Conservation (phyloP, 23 red algal species). For the Gracilaria domingensis region DNA sequence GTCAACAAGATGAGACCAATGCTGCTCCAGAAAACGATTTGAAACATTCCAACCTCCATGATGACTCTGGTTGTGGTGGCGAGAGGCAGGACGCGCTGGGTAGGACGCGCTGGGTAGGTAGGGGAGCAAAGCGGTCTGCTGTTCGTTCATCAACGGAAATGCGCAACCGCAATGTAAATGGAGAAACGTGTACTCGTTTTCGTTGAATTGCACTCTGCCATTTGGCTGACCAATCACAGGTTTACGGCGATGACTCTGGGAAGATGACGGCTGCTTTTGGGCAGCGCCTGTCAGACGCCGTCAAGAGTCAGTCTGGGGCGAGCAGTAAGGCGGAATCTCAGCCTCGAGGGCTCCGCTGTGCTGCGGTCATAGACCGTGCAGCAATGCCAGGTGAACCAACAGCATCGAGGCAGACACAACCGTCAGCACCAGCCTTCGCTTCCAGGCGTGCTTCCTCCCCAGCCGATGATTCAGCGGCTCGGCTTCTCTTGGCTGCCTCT, state of each 20-base stretch:
- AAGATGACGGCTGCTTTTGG: not conserved
- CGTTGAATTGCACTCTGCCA: not conserved
- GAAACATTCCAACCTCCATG: slow-evolving; percentile 81
- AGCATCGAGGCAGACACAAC: not conserved
- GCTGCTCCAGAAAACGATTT: slow-evolving; percentile 84
- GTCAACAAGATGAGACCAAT: slow-evolving; percentile 61
- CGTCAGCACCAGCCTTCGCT: not conserved
- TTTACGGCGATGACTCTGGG: not conserved
- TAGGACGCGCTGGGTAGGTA: no score
- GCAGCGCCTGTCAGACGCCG: no score
- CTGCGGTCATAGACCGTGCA: not conserved
- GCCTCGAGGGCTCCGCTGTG: no score
- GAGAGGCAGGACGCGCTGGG: not conserved
- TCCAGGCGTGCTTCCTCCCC: not conserved
- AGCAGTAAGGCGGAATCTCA: no score
- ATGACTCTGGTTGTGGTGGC: not conserved
- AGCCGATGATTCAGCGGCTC: slow-evolving; percentile 20
- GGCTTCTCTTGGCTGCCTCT: slow-evolving; percentile 24
- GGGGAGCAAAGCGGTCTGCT: no score
- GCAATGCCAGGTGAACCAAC: not conserved
- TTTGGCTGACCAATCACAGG: not conserved
- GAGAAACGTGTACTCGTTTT: slow-evolving; percentile 11
- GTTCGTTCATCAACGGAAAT: not conserved
- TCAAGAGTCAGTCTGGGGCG: no score
- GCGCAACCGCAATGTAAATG: not conserved